A percentile compares a stretch with the other conserved stretches of the same genome.
phyloP scores from a whole-genome alignment of 116 monocot species.

The Dioscorea cayenensis region DNA sequence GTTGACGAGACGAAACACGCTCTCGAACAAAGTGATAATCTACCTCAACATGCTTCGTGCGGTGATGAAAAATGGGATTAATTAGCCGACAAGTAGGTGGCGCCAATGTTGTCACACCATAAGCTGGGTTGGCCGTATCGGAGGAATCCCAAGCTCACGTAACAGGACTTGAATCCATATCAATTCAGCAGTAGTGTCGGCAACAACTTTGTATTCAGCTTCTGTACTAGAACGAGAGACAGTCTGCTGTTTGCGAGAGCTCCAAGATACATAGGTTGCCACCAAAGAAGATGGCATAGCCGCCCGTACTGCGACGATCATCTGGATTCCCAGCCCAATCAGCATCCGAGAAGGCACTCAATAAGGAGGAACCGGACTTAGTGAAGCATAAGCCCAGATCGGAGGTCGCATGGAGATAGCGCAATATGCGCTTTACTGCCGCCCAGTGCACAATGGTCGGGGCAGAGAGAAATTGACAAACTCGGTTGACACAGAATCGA shows the following conservation, averaged over 20 bases:
- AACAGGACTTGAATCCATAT: neutral
- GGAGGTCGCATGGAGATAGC: neutral
- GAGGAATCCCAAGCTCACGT: neutral
- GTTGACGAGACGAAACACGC: neutral
- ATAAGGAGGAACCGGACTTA: neutral
- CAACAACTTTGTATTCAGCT: neutral
- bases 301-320: neutral
- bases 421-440: neutral
- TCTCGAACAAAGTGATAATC: conserved; percentile 5
- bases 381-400: neutral
- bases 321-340: neutral
- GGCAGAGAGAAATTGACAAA: neutral
- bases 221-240: neutral
- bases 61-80: neutral
- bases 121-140: neutral
- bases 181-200: neutral
- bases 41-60: neutral
- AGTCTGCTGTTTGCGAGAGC: neutral
- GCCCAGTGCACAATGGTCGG: neutral
- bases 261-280: neutral
- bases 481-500: neutral
- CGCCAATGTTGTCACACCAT: conserved; percentile 6
- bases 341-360: conserved; percentile 3
- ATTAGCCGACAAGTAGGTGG: neutral
- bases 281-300: neutral